Evolutionary conservation across 108 stramenopile species (phyloP).

Genomic region (Poteriospumella lacustris): DNA sequence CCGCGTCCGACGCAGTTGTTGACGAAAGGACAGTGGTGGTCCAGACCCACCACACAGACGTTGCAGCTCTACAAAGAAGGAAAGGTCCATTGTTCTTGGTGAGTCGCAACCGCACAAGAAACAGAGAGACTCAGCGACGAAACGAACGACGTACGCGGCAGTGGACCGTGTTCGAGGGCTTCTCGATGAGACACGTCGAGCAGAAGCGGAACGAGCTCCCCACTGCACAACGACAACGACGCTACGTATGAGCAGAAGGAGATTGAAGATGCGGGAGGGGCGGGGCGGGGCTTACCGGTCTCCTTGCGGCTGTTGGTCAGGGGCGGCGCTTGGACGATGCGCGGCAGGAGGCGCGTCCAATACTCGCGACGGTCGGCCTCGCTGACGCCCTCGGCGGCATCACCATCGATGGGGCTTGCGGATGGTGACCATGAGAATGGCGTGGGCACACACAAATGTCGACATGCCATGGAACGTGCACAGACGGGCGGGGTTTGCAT

Average conservation of each 20-base stretch:
- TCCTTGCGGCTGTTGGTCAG: too few relatives aligned
- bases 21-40: constrained; percentile 26
- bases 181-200: background rate
- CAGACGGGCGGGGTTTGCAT: background rate
- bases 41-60: constrained; percentile 6
- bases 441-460: background rate
- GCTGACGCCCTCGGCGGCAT: background rate
- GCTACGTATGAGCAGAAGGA: too few relatives aligned
- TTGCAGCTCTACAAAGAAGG: background rate
- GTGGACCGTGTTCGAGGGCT: background rate
- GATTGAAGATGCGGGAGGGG: too few relatives aligned
- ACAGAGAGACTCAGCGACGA: too few relatives aligned
- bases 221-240: too few relatives aligned
- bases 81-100: too few relatives aligned
- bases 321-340: too few relatives aligned
- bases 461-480: background rate
- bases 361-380: background rate
- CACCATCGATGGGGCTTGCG: background rate
- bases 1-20: constrained; percentile 23
- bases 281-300: too few relatives aligned
- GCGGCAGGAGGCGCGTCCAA: background rate
- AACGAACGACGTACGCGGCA: background rate
- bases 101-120: too few relatives aligned
- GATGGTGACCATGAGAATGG: too few relatives aligned
- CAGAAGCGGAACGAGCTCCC: background rate